Evolutionary conservation across 1,139 yeast species (phyloP), one percentile per base, ranked within the genome.

Genomic region (Sugiyamaella sp.): DNA sequence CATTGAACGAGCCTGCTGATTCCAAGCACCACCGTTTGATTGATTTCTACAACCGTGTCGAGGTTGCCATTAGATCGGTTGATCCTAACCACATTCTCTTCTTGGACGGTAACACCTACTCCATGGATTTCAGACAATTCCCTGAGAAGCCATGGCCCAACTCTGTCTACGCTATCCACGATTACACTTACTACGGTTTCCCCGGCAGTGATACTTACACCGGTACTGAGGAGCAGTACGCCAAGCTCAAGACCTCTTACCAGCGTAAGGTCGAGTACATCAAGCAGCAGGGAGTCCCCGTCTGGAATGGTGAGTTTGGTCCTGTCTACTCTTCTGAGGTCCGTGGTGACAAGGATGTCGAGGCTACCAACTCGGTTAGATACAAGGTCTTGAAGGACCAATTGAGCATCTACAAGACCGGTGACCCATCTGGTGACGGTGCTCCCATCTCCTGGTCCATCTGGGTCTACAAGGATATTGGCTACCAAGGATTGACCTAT

Each of bases 261-360:
- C 66, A 71, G 48, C 64, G 79, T 47, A 76, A 76, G 59, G 63
- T 76, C 53, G 74, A 74, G 58, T 74, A 71, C 61, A 74, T 74
- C 75, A 74, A 25, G 40, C 22, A 57, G 55, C 44, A 46, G 42
- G 63, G 70, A 20, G 77, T 76, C 3, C 80, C 80, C 3, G 80
- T 77, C 20, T 77, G 80, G 80, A 76, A 76, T 59, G 80, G 80
- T 20, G 80, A 77, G 63, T 77, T 75, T 57, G 80, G 80, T 17
- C 80, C 80, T 2, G 80, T 77, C 25, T 77, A 76, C 60, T 74
- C 78, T 16, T 69, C 75, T n/a, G 67, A 70, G 46, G 71, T 66
- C 27, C 70, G 80, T 56, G 79, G 78, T 22, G 77, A 75, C 57
- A 55, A 57, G 8, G 65, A 75, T 57, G 69, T 71, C 5, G 76